Evolutionary conservation across 306 rosid species (phyloP).

Genomic region (Cyclanthera cordifolia): DNA sequence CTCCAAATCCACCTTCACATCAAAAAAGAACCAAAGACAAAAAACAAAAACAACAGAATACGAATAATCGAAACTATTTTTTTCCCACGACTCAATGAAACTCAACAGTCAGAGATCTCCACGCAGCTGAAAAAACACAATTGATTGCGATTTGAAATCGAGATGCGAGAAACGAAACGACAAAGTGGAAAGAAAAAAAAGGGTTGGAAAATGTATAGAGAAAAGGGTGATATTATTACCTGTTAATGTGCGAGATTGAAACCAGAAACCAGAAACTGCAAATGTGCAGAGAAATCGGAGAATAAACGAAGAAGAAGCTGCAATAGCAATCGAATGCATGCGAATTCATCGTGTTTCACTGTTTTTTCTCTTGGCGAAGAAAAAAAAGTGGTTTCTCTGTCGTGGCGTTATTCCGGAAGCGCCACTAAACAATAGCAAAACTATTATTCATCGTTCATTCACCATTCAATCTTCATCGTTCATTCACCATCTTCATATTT

Average conservation of each 20-base stretch:
- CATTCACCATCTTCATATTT: too few species aligned
- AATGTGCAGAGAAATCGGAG: neutral
- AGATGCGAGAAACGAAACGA: neutral
- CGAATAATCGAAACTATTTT: too few species aligned
- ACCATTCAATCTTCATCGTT: too few species aligned
- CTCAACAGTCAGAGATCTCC: neutral
- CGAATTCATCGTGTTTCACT: slow-evolving; percentile 3
- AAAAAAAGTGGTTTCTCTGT: too few species aligned
- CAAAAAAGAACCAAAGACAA: neutral
- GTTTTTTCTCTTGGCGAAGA: neutral
- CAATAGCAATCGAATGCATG: neutral
- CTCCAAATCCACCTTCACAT: slow-evolving; percentile 18
- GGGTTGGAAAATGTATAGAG: neutral
- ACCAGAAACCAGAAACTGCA: slow-evolving; percentile 1
- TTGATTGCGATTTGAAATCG: neutral
- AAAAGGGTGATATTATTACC: neutral
- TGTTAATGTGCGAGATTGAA: neutral
- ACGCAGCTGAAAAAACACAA: too few species aligned
- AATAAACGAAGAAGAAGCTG: slow-evolving; percentile 9
- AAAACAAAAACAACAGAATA: too few species aligned
- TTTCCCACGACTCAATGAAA: neutral
- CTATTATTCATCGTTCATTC: too few species aligned
- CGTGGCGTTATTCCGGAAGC: too few species aligned
- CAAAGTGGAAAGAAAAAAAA: neutral
- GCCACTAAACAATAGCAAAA: too few species aligned